Evolutionary conservation across 1,284 basidiomycete species (phyloP).

Genomic region (Microbotryomycetes sp.): DNA sequence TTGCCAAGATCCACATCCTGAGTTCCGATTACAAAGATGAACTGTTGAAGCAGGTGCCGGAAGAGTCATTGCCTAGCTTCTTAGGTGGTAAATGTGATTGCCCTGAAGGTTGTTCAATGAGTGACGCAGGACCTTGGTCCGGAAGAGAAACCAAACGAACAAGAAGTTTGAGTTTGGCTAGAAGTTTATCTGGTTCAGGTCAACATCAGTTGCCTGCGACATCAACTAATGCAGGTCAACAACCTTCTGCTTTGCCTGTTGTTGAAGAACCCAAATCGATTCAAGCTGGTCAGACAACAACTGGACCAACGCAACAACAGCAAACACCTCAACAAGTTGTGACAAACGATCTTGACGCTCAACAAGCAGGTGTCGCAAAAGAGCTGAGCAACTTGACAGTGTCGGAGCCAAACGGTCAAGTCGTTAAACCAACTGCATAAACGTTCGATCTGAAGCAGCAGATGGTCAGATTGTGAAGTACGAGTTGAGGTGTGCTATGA

Average conservation of each 20-base stretch:
- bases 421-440: neutral
- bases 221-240: neutral
- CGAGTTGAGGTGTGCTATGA: too few relatives aligned
- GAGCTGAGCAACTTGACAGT: neutral
- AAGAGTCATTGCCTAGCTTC: conserved; percentile 73
- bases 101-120: conserved; percentile 72
- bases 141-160: conserved; percentile 32
- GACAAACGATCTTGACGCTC: neutral
- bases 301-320: neutral
- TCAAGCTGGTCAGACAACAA: too few relatives aligned
- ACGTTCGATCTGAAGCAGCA: too few relatives aligned
- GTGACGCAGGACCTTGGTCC: conserved; percentile 93
- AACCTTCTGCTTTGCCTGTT: neutral
- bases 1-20: conserved; percentile 83
- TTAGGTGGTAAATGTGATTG: conserved; percentile 82
- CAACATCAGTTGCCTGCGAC: neutral
- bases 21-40: conserved; percentile 57
- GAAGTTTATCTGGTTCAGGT: neutral
- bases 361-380: neutral
- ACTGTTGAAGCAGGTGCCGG: conserved; percentile 71
- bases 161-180: neutral
- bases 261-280: too few relatives aligned
- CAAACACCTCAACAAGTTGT: neutral
- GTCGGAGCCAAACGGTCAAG: neutral
- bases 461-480: too few relatives aligned